Conservation (phyloP, 2,329 filamentous ascomycete genomes). For the Trichoderma citrinoviride region DNA sequence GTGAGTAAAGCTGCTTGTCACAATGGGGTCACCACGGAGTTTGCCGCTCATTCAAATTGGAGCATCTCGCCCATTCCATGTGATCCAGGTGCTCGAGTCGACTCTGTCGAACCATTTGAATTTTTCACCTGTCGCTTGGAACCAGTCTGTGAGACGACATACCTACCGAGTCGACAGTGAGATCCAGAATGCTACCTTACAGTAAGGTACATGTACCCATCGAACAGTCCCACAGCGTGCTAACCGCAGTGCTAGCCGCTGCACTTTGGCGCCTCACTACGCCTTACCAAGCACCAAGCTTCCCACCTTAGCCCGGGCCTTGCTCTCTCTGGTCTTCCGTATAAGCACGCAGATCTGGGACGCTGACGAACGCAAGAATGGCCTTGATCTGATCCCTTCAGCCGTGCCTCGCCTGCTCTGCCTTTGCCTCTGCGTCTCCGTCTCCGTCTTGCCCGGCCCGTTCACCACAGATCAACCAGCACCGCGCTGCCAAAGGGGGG, state of each 20-base stretch:
- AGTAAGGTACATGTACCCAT: no score
- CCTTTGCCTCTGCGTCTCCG: neutral
- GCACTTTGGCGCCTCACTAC: neutral
- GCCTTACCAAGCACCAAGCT: neutral
- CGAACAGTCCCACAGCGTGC: neutral
- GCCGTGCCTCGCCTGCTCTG: neutral
- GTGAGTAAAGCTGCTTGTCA: no score
- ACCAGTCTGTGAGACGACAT: no score
- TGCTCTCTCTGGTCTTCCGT: no score
- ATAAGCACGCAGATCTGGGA: constrained; percentile 2
- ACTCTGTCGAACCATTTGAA: no score
- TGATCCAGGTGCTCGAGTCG: no score
- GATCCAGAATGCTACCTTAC: neutral
- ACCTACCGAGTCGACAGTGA: neutral
- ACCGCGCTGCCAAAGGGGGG: constrained; percentile 19
- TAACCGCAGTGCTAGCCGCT: constrained; percentile 1
- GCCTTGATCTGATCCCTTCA: neutral
- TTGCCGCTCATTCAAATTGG: no score
- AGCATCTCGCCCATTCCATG: no score
- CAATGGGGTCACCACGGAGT: no score
- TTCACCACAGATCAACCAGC: neutral
- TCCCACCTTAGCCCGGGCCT: no score
- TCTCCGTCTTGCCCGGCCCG: neutral
- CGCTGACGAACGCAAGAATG: constrained; percentile 10
- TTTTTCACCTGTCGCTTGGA: no score